Base-by-base conservation (phyloP, 2,329 filamentous ascomycete species). In the Talaromyces sp. region DNA sequence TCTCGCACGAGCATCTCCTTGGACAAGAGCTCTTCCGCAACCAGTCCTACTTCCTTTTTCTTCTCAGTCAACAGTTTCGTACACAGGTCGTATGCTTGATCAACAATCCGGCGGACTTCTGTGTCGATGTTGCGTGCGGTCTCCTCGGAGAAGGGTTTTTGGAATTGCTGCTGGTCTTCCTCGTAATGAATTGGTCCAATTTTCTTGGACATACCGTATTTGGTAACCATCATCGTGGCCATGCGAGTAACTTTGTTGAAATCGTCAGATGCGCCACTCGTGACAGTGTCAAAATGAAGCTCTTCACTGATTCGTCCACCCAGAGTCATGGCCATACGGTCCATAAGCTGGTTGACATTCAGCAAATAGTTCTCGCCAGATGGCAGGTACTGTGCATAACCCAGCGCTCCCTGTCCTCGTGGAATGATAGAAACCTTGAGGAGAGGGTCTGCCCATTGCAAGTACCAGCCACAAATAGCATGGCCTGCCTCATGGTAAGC, bases 301-400 rank as follows among this genome's bases (percentile, higher is more conserved):
- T 99, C 94, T 78, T 99, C 94, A 21, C 89, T 94, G 26, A 99
- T 90, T 65, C 94, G 91, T 1, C 94, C 94, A 67, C 92, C 94
- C 59, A 99, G 87, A 2, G 93, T 97, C 94, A 99, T 99, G 65
- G 94, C 94, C 94, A 99, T 99, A 67, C 94, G 92, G 75, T 99
- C 94, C 91, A 97, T 96, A 48, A 99, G 83, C 78, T 99, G 94
- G 73, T 92, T 88, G 65, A 91, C 88, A 71, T 89, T 96, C 92
- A 99, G 94, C 65, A 99, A 84, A 75, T 97, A 97, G 9, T 91
- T 91, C 72, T 99, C 94, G 60, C 88, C 87, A 24, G 88, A 83
- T 0, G 94, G 94, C n/a, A 99, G 84, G 74, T 97, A 97, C 76
- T 99, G 94, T 1, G 94, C 94, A 72, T 99, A 99, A 9, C 94